These are phyloP conservation scores for Dianthus caryophyllus DNA, from an alignment of 148 eudicot genomes.

Conservation along the genomic window DNA sequence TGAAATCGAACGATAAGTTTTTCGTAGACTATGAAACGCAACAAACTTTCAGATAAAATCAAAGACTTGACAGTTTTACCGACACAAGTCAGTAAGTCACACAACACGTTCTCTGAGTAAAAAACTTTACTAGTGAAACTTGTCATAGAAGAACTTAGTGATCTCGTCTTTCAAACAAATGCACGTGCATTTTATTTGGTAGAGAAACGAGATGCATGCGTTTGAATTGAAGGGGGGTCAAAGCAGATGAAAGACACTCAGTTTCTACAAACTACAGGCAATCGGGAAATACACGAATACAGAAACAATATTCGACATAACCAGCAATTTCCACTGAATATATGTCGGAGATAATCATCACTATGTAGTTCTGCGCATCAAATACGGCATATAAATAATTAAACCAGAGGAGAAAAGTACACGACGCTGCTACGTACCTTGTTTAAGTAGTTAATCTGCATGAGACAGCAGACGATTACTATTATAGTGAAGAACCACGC, in stretches of 20 bases:
- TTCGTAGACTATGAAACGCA: neutral
- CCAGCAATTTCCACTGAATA: neutral
- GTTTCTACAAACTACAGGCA: neutral
- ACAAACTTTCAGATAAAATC: neutral
- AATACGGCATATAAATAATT: neutral
- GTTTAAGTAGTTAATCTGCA: constrained; percentile 90
- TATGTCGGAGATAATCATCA: no score
- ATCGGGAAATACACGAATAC: neutral
- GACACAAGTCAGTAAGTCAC: no score
- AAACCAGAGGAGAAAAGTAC: neutral
- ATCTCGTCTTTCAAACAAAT: no score
- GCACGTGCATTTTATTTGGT: no score
- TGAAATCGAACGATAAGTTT: constrained; percentile 2
- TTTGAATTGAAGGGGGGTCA: no score
- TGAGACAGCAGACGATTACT: constrained; percentile 50
- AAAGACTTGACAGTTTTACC: neutral
- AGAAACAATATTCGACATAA: neutral
- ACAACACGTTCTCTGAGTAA: no score
- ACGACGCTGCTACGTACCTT: constrained; percentile 49
- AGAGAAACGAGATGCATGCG: no score
- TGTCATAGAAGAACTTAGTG: no score
- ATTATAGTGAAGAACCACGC: constrained; percentile 80
- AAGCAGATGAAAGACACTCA: neutral
- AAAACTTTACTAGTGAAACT: no score
- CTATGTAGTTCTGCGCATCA: no score